Percentiles rank a stretch among this genome's conserved stretches.
Conservation (phyloP, 768 basidiomycete genomes). For the Glaciozyma antarctica region DNA sequence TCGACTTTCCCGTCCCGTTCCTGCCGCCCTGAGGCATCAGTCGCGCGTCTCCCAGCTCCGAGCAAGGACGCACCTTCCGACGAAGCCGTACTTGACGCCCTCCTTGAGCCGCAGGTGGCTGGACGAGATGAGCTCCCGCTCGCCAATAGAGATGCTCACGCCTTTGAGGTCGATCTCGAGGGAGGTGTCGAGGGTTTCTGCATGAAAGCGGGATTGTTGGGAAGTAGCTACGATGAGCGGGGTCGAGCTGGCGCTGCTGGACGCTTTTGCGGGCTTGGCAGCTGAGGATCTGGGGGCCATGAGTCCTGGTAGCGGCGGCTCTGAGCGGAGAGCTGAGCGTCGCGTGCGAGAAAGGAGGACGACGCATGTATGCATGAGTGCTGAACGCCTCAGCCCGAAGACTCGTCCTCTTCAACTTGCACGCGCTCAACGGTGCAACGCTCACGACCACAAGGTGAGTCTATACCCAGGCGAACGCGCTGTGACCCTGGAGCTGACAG, state of each 20-base stretch:
- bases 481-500: too few species aligned
- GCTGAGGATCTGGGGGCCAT: neutral
- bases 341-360: too few species aligned
- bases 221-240: constrained; percentile 10
- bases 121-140: constrained; percentile 43
- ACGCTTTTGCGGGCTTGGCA: neutral
- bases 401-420: too few species aligned
- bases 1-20: constrained; percentile 31
- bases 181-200: constrained; percentile 35
- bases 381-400: too few species aligned
- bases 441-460: too few species aligned
- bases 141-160: constrained; percentile 49
- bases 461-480: too few species aligned
- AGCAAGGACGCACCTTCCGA: constrained; percentile 45
- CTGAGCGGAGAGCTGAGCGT: too few species aligned
- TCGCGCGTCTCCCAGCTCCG: constrained; percentile 45
- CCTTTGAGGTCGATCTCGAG: constrained; percentile 50
- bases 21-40: constrained; percentile 19
- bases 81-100: constrained; percentile 43
- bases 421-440: too few species aligned
- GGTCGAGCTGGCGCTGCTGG: neutral
- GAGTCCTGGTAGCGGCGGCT: too few species aligned
- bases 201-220: constrained; percentile 35
- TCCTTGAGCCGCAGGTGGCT: constrained; percentile 47
- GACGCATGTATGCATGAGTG: too few species aligned